Conservation (phyloP, 2,329 filamentous ascomycete species). For the Paracoccidioides brasiliensis region DNA sequence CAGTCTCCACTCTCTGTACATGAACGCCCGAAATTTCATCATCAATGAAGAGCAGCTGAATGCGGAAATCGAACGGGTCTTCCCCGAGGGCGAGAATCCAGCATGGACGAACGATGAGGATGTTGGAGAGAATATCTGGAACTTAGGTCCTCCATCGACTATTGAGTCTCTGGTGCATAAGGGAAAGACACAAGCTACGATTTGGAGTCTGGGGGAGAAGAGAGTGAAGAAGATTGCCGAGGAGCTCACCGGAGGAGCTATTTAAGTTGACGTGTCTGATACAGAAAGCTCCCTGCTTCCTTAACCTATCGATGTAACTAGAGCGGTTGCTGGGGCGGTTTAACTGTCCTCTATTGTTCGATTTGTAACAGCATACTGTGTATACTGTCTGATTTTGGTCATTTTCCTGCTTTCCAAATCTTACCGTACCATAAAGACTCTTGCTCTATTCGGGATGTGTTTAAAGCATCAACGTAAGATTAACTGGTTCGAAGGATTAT, state of each 20-base stretch:
- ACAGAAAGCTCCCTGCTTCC: background rate
- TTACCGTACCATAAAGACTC: no score
- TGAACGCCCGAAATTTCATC: conserved; percentile 79
- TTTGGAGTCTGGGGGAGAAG: conserved; percentile 37
- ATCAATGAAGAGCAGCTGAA: conserved; percentile 66
- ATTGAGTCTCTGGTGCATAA: conserved; percentile 20
- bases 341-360: no score
- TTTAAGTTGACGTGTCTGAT: conserved; percentile 4
- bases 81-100: conserved; percentile 46
- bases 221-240: conserved; percentile 53
- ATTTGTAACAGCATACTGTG: no score
- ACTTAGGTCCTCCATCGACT: conserved; percentile 33
- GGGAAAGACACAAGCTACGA: conserved; percentile 21
- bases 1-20: conserved; percentile 74
- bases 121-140: conserved; percentile 40
- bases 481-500: no score
- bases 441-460: no score
- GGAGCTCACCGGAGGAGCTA: conserved; percentile 53
- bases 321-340: background rate
- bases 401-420: no score
- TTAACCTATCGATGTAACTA: background rate
- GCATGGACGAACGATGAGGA: conserved; percentile 31
- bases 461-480: no score
- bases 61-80: conserved; percentile 59
- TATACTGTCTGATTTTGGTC: no score